Evolutionary conservation across 2,329 filamentous ascomycete genomes (phyloP).

Genomic region (Metarhizium anisopliae): DNA sequence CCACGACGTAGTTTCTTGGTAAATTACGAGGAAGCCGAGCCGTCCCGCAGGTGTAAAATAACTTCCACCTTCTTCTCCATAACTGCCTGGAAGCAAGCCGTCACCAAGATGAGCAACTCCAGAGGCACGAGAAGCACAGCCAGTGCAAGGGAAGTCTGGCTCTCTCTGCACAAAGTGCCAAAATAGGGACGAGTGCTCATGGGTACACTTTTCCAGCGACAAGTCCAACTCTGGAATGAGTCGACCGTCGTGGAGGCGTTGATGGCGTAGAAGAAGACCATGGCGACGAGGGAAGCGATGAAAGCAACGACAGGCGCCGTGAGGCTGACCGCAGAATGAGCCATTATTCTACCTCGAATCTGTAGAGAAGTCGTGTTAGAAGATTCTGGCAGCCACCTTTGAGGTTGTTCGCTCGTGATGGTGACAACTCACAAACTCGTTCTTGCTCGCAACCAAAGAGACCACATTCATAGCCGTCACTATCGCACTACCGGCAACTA

Average conservation of each 20-base stretch:
- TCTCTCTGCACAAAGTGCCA: conserved; percentile 46
- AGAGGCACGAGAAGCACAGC: conserved; percentile 48
- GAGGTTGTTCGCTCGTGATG: neutral
- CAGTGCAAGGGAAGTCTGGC: conserved; percentile 43
- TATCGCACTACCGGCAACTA: conserved; percentile 42
- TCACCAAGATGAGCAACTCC: conserved; percentile 38
- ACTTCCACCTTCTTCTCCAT: conserved; percentile 31
- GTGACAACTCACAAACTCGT: conserved; percentile 31
- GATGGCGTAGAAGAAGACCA: conserved; percentile 48
- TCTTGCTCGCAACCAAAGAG: conserved; percentile 39
- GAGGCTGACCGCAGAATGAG: conserved; percentile 15
- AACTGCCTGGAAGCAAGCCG: conserved; percentile 35
- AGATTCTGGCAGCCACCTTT: neutral
- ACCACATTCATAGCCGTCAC: conserved; percentile 38
- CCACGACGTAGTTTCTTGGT: neutral
- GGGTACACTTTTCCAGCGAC: conserved; percentile 46
- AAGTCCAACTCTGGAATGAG: conserved; percentile 54
- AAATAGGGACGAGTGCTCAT: conserved; percentile 47
- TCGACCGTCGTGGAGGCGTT: conserved; percentile 43
- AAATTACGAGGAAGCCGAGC: conserved; percentile 16
- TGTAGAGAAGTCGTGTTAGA: neutral
- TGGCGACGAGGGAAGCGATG: conserved; percentile 37
- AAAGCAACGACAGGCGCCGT: conserved; percentile 21
- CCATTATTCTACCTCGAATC: conserved; percentile 12
- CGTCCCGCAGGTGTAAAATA: conserved; percentile 21